Evolutionary conservation across 306 rosid genomes (phyloP).

Genomic region (Ormosia emarginata): DNA sequence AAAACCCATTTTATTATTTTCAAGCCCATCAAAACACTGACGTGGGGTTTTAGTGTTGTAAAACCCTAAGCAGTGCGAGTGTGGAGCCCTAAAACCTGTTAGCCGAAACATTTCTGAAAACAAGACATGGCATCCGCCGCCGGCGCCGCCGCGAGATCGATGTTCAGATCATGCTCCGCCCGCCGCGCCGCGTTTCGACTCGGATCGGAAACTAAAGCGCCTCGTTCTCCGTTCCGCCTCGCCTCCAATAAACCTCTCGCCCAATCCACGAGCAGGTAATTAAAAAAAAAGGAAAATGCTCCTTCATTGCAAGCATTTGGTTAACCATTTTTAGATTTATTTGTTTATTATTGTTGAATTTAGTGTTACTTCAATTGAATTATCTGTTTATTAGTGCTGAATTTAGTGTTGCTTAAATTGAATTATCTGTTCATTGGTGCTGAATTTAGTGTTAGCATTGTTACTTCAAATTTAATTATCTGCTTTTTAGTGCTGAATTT

Average conservation of each 20-base stretch:
- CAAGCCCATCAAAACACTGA: not conserved
- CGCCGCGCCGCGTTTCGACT: constrained; percentile 46
- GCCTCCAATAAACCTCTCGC: constrained; percentile 49
- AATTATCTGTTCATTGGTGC: not conserved
- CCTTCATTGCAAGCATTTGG: not conserved
- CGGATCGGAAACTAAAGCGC: constrained; percentile 51
- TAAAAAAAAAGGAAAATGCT: not conserved
- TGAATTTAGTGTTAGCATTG: not conserved
- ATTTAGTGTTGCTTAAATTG: not conserved
- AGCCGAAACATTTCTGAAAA: constrained; percentile 9
- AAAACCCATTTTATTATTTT: not conserved
- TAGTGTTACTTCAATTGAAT: not conserved
- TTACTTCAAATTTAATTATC: not conserved
- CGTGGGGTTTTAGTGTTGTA: constrained; percentile 18
- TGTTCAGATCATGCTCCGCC: constrained; percentile 60
- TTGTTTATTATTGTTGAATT: not conserved
- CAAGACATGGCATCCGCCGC: constrained; percentile 59
- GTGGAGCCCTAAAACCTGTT: not conserved
- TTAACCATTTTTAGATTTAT: not conserved
- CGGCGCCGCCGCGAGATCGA: constrained; percentile 51
- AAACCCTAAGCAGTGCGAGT: constrained; percentile 14
- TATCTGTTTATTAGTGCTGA: not conserved
- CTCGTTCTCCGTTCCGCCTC: constrained; percentile 54
- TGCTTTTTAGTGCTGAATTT: not conserved
- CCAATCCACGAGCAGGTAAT: constrained; percentile 51